phyloP scores from a whole-genome alignment of 75 land plant species.

The Pseudotsuga menziesii region DNA sequence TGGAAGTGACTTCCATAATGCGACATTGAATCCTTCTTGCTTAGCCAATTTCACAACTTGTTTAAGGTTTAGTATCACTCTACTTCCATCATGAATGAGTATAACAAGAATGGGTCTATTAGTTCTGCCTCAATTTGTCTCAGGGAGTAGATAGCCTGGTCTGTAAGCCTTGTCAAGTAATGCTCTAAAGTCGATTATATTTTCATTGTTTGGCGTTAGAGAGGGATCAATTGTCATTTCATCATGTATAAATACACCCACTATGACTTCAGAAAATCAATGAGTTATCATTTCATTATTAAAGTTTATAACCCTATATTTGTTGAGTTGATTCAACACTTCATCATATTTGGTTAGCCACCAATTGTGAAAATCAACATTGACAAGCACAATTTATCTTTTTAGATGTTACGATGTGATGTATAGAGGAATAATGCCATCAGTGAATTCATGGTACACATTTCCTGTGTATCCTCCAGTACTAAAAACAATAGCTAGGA shows the following conservation, averaged over 20 bases:
- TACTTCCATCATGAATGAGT: conserved; percentile 21
- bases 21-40: conserved; percentile 23
- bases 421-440: conserved; percentile 44
- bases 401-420: conserved; percentile 36
- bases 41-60: conserved; percentile 21
- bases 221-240: conserved; percentile 24
- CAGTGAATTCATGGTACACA: conserved; percentile 39
- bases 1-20: conserved; percentile 17
- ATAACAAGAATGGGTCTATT: conserved; percentile 23
- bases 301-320: conserved; percentile 19
- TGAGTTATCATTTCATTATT: conserved; percentile 17
- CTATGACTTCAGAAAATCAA: conserved; percentile 32
- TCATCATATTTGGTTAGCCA: conserved; percentile 33
- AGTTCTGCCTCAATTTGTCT: background rate
- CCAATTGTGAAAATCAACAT: too few relatives aligned
- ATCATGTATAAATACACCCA: conserved; percentile 32
- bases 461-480: conserved; percentile 52
- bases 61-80: conserved; percentile 26
- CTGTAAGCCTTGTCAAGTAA: conserved; percentile 34
- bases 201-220: conserved; percentile 22
- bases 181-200: conserved; percentile 18
- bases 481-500: conserved; percentile 35
- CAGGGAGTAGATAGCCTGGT: background rate
- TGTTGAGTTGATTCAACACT: conserved; percentile 19
- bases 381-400: too few relatives aligned